phyloP scores from a whole-genome alignment of 176 grass and related monocot genomes.

The Saccharum spontaneum region DNA sequence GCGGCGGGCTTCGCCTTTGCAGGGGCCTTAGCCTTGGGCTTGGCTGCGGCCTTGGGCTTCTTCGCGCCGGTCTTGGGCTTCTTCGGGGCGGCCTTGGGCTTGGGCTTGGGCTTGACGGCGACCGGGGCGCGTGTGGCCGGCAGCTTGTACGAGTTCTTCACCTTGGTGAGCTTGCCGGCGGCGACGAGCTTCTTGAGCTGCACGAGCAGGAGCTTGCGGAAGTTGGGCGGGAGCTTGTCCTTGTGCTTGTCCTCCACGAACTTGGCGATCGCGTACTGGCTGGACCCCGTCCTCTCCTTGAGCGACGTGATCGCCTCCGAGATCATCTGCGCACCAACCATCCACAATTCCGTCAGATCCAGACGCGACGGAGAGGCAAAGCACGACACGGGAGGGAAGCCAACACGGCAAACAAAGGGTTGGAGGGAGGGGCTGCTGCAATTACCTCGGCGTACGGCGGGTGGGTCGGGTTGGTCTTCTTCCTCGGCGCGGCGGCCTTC shows the following conservation, averaged over 20 bases:
- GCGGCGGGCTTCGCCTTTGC: neutral
- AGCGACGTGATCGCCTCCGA: slow-evolving; percentile 61
- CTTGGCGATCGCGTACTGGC: slow-evolving; percentile 62
- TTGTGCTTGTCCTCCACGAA: slow-evolving; percentile 77
- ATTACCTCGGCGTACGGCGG: slow-evolving; percentile 81
- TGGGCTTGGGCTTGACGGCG: slow-evolving; percentile 29
- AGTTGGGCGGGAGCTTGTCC: slow-evolving; percentile 48
- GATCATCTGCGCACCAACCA: slow-evolving; percentile 53
- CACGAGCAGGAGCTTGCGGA: slow-evolving; percentile 54
- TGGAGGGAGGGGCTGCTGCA: neutral
- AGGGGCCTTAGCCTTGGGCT: neutral
- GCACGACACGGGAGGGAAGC: neutral
- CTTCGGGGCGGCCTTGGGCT: neutral
- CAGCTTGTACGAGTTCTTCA: slow-evolving; percentile 72
- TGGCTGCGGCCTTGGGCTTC: neutral
- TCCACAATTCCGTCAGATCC: slow-evolving; percentile 18
- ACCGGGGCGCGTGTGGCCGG: neutral
- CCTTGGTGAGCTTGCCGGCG: slow-evolving; percentile 67
- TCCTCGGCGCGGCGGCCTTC: slow-evolving; percentile 56
- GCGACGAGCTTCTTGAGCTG: slow-evolving; percentile 71
- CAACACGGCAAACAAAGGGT: neutral
- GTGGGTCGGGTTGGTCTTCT: slow-evolving; percentile 40
- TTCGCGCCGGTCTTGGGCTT: slow-evolving; percentile 7
- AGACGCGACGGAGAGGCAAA: neutral
- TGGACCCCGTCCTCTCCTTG: slow-evolving; percentile 74